Evolutionary conservation across 1,284 basidiomycete genomes (phyloP), one percentile per base, ranked within the genome.

Genomic region (Boletus mariae): DNA sequence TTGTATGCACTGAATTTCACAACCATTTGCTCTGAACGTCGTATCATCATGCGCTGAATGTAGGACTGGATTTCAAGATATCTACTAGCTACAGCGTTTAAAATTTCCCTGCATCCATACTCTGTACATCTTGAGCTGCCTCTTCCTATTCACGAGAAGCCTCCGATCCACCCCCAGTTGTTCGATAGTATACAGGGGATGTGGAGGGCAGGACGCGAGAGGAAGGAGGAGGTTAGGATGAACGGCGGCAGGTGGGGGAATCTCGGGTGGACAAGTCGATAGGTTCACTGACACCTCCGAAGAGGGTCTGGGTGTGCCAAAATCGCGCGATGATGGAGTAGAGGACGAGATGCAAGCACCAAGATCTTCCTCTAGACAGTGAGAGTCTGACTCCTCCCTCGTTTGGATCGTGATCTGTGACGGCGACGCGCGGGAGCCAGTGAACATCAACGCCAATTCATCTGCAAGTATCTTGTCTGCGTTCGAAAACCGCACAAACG

Each of bases 31-130:
- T 20, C 20, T 20, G 20, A 20, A 20, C 20, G 20, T 20, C 20
- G 20, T 20, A 20, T 20, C 20, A 20, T 20, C 20, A 20, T 20
- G 20, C 20, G 20, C 20, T 20, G 20, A 20, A 20, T 20, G 17
- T 20, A 20, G 17, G 17, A 20, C 17, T 20, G 20, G 2, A 20
- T 20, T 20, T 20, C 20, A 20, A 2, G 20, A 2, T 20, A 20
- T 20, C 20, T 20, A 20, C 20, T 20, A 20, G 20, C 20, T 20
- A 20, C 20, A 20, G 20, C 20, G 64, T 57, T 49, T 65, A 63
- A 94, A 94, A 69, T 90, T 91, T 4, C 84, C 90, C 71, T 96
- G 92, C 83, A 95, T 86, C 92, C 92, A 96, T 4, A 94, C 90
- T 43, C 94, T 77, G 69, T 95, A 96, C 94, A 98, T 98, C 72